These are phyloP conservation scores for Phytophthora capsici DNA, from an alignment of 352 stramenopile species.

Conservation along the genomic window DNA sequence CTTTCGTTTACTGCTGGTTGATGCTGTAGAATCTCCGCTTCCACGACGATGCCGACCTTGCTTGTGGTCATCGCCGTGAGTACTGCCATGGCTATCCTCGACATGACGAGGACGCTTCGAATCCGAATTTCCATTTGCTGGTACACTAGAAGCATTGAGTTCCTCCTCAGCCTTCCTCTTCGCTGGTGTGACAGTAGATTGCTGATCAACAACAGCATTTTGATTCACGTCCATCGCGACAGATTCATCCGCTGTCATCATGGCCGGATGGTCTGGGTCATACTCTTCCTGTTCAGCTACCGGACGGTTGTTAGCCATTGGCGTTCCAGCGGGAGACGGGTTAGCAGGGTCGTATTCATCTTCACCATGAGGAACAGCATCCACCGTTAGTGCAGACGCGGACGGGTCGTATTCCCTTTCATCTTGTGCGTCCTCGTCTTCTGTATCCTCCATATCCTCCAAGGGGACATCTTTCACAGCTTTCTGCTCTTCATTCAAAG, in stretches of 20 bases:
- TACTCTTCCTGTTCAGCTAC: constrained; percentile 42
- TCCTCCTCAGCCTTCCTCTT: constrained; percentile 38
- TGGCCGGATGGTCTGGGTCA: constrained; percentile 47
- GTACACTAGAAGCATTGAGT: background rate
- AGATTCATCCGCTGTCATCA: constrained; percentile 19
- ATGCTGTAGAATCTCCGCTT: constrained; percentile 32
- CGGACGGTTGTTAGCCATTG: constrained; percentile 10
- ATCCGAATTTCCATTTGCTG: constrained; percentile 18
- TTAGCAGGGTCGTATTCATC: constrained; percentile 53
- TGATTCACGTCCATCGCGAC: constrained; percentile 29
- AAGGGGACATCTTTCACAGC: background rate
- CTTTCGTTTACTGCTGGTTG: constrained; percentile 28
- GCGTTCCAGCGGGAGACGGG: constrained; percentile 30
- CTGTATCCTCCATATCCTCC: background rate
- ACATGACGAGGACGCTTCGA: constrained; percentile 28
- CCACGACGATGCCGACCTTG: constrained; percentile 31
- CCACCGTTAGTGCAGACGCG: background rate
- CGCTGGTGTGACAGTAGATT: constrained; percentile 16
- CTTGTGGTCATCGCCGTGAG: constrained; percentile 25
- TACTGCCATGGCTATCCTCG: constrained; percentile 18
- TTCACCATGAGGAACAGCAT: constrained; percentile 34
- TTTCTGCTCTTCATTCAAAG: constrained; percentile 3
- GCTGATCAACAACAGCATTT: background rate
- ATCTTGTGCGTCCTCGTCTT: constrained; percentile 12
- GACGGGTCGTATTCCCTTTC: constrained; percentile 35